Percentiles rank a stretch among this genome's conserved stretches.
Evolutionary conservation across 2,329 filamentous ascomycete genomes (phyloP).

Genomic region (Aspergillus fructus): DNA sequence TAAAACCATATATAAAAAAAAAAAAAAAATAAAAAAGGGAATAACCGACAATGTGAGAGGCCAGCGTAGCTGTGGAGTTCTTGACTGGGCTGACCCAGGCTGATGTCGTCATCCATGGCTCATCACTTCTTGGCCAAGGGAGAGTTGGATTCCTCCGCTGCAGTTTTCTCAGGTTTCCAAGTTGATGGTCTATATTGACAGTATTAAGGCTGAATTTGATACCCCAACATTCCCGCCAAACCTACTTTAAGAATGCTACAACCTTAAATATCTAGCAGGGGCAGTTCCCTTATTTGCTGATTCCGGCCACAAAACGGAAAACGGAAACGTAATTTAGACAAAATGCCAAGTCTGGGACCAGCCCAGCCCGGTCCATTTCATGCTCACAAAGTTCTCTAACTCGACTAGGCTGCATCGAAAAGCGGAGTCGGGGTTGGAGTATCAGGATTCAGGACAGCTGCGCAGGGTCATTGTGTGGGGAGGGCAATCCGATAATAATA

Average conservation of each 20-base stretch:
- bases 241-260: neutral
- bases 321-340: neutral
- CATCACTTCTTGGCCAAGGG: neutral
- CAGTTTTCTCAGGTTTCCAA: no score
- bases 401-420: neutral
- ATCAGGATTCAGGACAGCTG: neutral
- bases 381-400: neutral
- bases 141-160: neutral
- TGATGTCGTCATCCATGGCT: slow-evolving; percentile 1
- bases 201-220: neutral
- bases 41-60: neutral
- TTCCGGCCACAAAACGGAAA: neutral
- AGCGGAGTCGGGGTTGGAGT: neutral
- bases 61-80: neutral
- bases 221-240: neutral
- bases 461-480: neutral
- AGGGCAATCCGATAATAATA: no score
- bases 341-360: slow-evolving; percentile 8
- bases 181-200: no score
- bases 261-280: neutral
- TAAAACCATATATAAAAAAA: neutral
- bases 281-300: neutral
- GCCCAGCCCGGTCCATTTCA: neutral
- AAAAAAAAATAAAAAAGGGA: neutral
- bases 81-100: neutral